Conservation (phyloP, 2,329 filamentous ascomycete species). For the Nemania diffusa region DNA sequence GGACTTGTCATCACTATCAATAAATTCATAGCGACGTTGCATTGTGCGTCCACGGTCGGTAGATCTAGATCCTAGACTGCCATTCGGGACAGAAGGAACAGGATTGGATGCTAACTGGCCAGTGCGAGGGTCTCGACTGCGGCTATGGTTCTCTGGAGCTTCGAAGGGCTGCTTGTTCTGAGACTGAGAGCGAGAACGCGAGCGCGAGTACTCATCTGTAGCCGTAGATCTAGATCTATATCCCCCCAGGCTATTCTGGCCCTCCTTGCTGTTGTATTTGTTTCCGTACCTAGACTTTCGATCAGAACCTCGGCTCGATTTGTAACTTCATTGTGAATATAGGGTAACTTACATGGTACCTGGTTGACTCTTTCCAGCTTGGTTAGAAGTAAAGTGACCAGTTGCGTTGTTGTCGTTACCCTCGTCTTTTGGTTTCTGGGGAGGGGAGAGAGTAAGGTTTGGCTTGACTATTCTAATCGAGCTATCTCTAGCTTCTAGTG, state of each 20-base stretch:
- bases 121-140: not conserved
- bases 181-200: constrained; percentile 10
- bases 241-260: not conserved
- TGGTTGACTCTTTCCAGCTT: not conserved
- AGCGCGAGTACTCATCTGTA: constrained; percentile 5
- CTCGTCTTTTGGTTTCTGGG: constrained; percentile 4
- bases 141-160: not conserved
- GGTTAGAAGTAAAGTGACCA: not conserved
- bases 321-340: not conserved
- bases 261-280: constrained; percentile 8
- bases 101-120: not conserved
- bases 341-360: constrained; percentile 25
- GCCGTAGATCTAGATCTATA: constrained; percentile 8
- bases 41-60: constrained; percentile 30
- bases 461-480: constrained; percentile 36
- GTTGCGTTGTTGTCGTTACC: constrained; percentile 1
- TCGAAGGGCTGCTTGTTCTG: constrained; percentile 10
- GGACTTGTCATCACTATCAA: constrained; percentile 30
- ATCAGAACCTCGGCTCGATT: not conserved
- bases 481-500: constrained; percentile 11
- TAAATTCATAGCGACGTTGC: constrained; percentile 34
- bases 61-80: not conserved
- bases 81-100: not conserved
- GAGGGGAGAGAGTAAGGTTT: constrained; percentile 22
- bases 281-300: constrained; percentile 16